phyloP scores from a whole-genome alignment of 2,329 filamentous ascomycete species.

The Stachybotrys chartarum region DNA sequence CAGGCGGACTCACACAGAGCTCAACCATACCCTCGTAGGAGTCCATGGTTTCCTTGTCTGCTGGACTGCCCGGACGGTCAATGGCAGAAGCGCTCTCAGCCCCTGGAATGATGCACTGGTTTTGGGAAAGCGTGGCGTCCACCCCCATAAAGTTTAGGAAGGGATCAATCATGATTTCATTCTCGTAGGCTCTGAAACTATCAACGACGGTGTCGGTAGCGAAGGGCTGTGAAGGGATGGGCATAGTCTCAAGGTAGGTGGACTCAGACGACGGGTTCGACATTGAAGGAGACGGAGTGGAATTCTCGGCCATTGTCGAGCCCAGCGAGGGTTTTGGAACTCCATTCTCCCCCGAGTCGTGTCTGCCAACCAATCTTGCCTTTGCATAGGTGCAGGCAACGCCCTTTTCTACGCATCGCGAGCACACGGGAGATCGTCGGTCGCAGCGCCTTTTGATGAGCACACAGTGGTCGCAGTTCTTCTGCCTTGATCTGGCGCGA shows the following conservation, averaged over 20 bases:
- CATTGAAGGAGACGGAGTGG: neutral
- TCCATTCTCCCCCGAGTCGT: neutral
- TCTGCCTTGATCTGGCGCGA: constrained; percentile 16
- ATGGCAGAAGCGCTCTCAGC: neutral
- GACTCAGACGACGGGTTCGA: neutral
- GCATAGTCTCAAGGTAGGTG: neutral
- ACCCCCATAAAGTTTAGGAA: neutral
- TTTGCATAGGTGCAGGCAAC: constrained; percentile 18
- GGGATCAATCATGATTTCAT: neutral
- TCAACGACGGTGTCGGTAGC: neutral
- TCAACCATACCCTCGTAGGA: neutral
- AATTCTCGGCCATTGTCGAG: neutral
- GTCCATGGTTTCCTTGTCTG: neutral
- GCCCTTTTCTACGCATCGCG: constrained; percentile 23
- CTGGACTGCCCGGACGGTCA: neutral
- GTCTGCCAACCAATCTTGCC: constrained; percentile 1
- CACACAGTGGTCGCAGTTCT: constrained; percentile 26
- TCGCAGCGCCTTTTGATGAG: constrained; percentile 26
- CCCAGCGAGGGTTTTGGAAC: neutral
- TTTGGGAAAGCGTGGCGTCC: neutral
- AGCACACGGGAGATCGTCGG: constrained; percentile 24
- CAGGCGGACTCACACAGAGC: neutral
- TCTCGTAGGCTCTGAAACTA: neutral
- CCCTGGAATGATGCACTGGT: neutral
- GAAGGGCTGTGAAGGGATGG: neutral